A percentile compares a stretch with the other conserved stretches of the same genome.
Evolutionary conservation across 306 rosid species (phyloP).

Genomic region (Acacia acuminata): DNA sequence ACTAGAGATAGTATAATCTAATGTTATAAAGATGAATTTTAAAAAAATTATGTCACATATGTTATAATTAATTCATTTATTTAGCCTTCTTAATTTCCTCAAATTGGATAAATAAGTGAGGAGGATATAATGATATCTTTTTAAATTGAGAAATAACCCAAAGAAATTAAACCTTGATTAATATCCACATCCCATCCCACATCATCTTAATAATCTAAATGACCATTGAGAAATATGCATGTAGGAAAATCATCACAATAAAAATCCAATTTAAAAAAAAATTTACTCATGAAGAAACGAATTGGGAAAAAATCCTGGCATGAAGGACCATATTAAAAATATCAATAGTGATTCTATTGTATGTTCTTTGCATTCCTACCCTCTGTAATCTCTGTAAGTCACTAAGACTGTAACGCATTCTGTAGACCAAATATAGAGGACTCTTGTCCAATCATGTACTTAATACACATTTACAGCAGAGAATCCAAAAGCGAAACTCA

Average conservation of each 20-base stretch:
- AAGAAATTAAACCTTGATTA: background rate
- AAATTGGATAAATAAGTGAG: no score
- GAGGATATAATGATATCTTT: no score
- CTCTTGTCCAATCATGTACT: background rate
- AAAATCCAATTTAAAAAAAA: background rate
- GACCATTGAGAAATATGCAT: background rate
- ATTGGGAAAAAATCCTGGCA: background rate
- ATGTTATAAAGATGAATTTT: no score
- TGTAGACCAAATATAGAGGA: background rate
- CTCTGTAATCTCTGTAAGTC: background rate
- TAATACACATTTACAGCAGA: background rate
- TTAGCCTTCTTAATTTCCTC: no score
- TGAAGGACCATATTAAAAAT: background rate
- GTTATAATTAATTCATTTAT: no score
- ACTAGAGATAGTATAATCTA: no score
- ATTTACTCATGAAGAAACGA: no score
- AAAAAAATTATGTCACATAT: no score
- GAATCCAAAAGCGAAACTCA: background rate
- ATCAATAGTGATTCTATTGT: background rate
- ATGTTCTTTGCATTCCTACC: background rate
- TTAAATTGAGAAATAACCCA: background rate
- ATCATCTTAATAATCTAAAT: background rate
- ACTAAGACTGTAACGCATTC: background rate
- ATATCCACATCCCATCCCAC: background rate
- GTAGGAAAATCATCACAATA: background rate